Evolutionary conservation across 2,329 filamentous ascomycete species (phyloP), one percentile per base, ranked within the genome.

Genomic region (Thelonectria rubi): DNA sequence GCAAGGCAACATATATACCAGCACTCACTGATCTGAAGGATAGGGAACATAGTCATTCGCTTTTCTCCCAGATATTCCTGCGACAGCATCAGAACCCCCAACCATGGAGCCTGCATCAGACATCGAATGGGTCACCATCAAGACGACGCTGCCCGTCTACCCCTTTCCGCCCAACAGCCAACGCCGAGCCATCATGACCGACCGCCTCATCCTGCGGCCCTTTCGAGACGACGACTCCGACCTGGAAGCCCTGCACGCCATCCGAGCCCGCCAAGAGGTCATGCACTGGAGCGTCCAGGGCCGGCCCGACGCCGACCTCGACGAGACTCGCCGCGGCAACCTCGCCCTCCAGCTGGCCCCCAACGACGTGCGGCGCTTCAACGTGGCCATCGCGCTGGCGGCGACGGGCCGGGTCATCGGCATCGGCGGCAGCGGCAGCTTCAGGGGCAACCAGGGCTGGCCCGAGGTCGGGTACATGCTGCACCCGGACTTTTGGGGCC

Each of bases 401-500:
- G 78, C 74, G 21, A 82, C 79, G 15, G 80, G 78, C n/a, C 80
- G 84, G 64, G 72, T 88, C 30, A 76, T 88, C 55, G 82, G 86
- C 40, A 69, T 80, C 15, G 81, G 84, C 34, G 82, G 85, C 26
- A 77, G 76, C 58, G 77, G 81, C 64, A 66, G 64, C 58, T 50
- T 69, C 39, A 50, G 64, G 30, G 74, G 77, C 61, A 66, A 74
- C 54, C 70, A 80, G 17, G 84, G 83, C 49, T 87, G 84, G 85
- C 85, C 86, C 1, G 84, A 83, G 68, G 56, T 88, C 24, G 86
- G 86, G 20, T 89, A 89, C 72, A 80, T 87, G 76, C 73, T 89
- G 53, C 75, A 79, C 49, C 79, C 76, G 58, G 81, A 84, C 65
- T 69, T 74, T 55, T 89, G 86, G 86, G 83, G 84, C 7, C 79